Conservation (phyloP, 73 alveolate genomes). For the Paramecium primaurelia region DNA sequence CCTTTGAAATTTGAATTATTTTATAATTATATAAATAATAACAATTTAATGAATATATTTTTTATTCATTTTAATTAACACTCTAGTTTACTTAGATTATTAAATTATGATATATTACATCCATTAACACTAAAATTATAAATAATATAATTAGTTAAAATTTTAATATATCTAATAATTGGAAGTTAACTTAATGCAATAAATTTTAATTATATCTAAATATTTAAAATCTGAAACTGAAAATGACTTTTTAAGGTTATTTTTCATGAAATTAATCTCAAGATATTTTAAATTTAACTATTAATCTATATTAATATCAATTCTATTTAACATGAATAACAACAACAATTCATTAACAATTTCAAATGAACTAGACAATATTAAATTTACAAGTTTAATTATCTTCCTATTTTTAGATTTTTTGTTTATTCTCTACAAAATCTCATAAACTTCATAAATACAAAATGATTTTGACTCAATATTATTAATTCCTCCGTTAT, state of each 20-base stretch:
- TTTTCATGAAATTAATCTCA: too few relatives aligned
- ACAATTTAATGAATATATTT: neutral
- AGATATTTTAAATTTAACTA: too few relatives aligned
- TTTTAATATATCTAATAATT: too few relatives aligned
- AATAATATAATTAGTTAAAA: too few relatives aligned
- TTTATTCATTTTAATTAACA: neutral
- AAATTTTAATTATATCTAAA: neutral
- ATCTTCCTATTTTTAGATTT: neutral
- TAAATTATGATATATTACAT: too few relatives aligned
- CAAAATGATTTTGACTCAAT: neutral
- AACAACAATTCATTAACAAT: neutral
- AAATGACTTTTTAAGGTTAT: neutral
- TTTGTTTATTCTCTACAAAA: too few relatives aligned
- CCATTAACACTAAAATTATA: too few relatives aligned
- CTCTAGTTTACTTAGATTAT: too few relatives aligned
- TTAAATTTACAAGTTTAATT: neutral
- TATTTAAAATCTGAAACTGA: neutral
- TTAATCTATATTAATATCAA: too few relatives aligned
- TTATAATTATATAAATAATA: neutral
- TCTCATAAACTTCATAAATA: neutral
- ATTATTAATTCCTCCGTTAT: too few relatives aligned
- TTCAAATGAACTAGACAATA: too few relatives aligned
- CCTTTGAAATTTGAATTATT: neutral
- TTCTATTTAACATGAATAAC: neutral
- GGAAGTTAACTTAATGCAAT: neutral